Base-by-base conservation (phyloP, 1,284 basidiomycete species). In the Bjerkandera adusta region DNA sequence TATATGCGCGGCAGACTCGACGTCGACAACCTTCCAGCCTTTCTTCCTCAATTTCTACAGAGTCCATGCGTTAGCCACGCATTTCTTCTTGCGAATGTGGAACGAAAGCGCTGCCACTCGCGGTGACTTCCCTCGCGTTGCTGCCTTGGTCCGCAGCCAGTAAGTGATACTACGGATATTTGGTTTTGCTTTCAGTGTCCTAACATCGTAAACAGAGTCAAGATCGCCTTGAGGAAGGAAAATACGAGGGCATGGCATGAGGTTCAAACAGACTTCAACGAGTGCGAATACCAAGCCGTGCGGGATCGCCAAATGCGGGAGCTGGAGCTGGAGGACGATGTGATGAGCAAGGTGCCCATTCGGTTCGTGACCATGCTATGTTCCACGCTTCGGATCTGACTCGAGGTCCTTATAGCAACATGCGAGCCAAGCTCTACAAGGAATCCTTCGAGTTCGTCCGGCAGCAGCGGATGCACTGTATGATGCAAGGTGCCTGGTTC, bases 11-110 rank as follows among this genome's bases (percentile, higher is more conserved):
- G 5, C 33, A 67, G 88, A 89, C 65, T 88, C 87, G 6, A 88
- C 87, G 1, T 85, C 89, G 3, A 86, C 89, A 1, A 79, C 84
- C 1, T 95, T 92, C 67, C 87, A 92, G 56, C 92, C 92, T 0
- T 93, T 94, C 70, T 86, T 97, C 64, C 76, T 97, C 50, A 89
- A 91, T 57, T 92, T 95, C 62, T 77, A 80, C 55, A 83, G 81
- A 49, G 84, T 96, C 8, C 95, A 98, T 66, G 72, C 79, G 5
- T 71, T 96, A 3, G 89, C 89, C 1, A 81, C 90, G 22, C 83
- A 83, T 47, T 97, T 97, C 72, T 97, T 97, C 71, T 69, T 94
- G 22, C 81, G 92, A 51, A 96, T 98, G 86, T 98, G 94, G 94
- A 83, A 79, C 58, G 94, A 97, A 66, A 92, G 90, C 54, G 88